phyloP scores from a whole-genome alignment of 306 rosid species.

The Bauhinia variegata region DNA sequence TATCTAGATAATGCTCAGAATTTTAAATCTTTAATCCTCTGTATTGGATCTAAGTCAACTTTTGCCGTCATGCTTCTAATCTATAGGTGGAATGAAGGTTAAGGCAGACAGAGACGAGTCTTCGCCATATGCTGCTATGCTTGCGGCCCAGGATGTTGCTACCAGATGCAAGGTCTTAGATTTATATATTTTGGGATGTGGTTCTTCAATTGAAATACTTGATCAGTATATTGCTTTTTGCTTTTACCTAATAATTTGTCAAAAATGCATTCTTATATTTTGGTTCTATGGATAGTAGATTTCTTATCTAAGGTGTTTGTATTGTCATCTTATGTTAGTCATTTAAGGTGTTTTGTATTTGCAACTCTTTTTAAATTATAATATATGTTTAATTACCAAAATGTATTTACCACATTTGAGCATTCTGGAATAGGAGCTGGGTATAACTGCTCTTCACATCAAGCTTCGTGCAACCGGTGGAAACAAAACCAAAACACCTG shows the following conservation, averaged over 20 bases:
- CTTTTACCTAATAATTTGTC: background rate
- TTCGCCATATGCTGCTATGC: slow-evolving; percentile 90
- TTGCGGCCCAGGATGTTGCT: slow-evolving; percentile 90
- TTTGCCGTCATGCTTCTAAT: too few species aligned
- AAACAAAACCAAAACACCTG: slow-evolving; percentile 82
- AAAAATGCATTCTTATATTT: too few species aligned
- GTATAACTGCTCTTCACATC: slow-evolving; percentile 78
- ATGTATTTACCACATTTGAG: background rate
- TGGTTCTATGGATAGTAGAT: too few species aligned
- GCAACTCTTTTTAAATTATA: background rate
- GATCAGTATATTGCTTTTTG: background rate
- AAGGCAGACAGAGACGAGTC: slow-evolving; percentile 89
- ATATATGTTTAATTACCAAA: background rate
- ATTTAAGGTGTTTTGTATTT: too few species aligned
- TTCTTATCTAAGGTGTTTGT: too few species aligned
- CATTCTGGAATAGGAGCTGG: slow-evolving; percentile 58
- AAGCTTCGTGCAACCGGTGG: slow-evolving; percentile 89
- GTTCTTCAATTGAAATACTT: background rate
- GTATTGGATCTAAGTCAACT: too few species aligned
- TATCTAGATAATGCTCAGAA: too few species aligned
- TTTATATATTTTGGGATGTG: too few species aligned
- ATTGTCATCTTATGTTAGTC: too few species aligned
- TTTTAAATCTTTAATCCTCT: too few species aligned
- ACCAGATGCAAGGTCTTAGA: slow-evolving; percentile 88
- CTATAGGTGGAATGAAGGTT: slow-evolving; percentile 88